These are phyloP conservation scores for Globisporangium camurandrum DNA, from an alignment of 352 stramenopile genomes.

Conservation along the genomic window DNA sequence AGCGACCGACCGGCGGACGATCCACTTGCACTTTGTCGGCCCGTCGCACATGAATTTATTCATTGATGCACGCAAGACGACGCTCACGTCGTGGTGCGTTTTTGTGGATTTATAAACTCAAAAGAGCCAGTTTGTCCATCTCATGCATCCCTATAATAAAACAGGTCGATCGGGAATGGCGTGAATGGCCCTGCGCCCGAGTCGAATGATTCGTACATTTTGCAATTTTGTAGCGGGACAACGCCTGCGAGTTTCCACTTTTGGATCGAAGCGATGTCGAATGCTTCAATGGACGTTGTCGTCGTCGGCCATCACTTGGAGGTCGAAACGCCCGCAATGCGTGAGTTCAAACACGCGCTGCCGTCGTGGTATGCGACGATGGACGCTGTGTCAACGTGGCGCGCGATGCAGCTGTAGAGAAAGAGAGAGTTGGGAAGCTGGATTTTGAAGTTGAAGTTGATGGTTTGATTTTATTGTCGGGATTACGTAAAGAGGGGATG, in stretches of 20 bases:
- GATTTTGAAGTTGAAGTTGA: background rate
- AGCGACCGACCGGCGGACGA: constrained; percentile 38
- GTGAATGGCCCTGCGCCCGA: constrained; percentile 41
- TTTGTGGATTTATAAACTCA: background rate
- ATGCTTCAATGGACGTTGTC: constrained; percentile 40
- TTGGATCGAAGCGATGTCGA: constrained; percentile 60
- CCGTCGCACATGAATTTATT: constrained; percentile 68
- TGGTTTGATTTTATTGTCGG: background rate
- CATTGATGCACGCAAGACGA: constrained; percentile 65
- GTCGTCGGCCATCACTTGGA: constrained; percentile 70
- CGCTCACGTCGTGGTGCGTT: constrained; percentile 57
- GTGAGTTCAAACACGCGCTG: constrained; percentile 30
- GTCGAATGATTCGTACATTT: constrained; percentile 62
- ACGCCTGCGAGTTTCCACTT: constrained; percentile 61
- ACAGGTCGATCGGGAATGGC: constrained; percentile 64
- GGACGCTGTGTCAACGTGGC: constrained; percentile 52
- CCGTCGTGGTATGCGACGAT: constrained; percentile 40
- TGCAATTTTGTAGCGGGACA: constrained; percentile 60
- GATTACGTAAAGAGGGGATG: no score
- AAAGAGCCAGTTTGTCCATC: background rate
- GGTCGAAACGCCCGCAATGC: constrained; percentile 35
- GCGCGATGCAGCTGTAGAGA: constrained; percentile 42
- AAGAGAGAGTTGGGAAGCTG: background rate
- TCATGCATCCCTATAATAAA: background rate
- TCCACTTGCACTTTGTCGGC: constrained; percentile 62